A percentile compares a stretch with the other conserved stretches of the same genome.
Conservation (phyloP, 805 yeast genomes). For the Starmera amethionina region DNA sequence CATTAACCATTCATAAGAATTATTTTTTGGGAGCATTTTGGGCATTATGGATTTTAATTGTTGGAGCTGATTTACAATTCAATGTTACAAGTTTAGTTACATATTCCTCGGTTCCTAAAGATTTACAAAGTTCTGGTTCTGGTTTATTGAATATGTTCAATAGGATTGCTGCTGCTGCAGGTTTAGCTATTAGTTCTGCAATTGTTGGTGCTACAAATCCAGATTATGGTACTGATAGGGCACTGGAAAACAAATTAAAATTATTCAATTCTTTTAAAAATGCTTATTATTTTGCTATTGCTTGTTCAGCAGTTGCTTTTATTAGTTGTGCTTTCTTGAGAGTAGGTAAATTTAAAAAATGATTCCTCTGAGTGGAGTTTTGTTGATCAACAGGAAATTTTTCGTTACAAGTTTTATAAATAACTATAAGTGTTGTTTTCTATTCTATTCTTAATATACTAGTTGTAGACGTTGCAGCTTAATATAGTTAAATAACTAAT, state of each 20-base stretch:
- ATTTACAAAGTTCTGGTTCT: slow-evolving; percentile 35
- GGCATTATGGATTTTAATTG: slow-evolving; percentile 27
- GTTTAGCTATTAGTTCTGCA: slow-evolving; percentile 32
- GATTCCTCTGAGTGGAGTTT: not conserved
- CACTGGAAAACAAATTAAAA: slow-evolving; percentile 12
- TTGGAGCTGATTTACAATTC: slow-evolving; percentile 39
- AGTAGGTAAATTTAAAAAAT: not conserved
- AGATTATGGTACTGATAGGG: slow-evolving; percentile 20
- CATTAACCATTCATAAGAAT: slow-evolving; percentile 22
- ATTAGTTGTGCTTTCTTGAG: not conserved
- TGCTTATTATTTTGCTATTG: slow-evolving; percentile 3
- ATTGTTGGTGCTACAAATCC: slow-evolving; percentile 24
- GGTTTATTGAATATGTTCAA: slow-evolving; percentile 37
- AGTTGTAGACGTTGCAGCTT: no score
- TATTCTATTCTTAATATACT: no score
- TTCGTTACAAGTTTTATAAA: no score
- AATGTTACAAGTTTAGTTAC: slow-evolving; percentile 36
- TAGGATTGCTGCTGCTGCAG: slow-evolving; percentile 32
- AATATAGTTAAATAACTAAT: no score
- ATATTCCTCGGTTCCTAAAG: slow-evolving; percentile 27
- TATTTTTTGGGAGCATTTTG: slow-evolving; percentile 40
- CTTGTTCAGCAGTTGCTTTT: not conserved
- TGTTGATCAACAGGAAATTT: no score
- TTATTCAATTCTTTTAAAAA: slow-evolving; percentile 25
- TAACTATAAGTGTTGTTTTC: no score